Evolutionary conservation across 495 filamentous ascomycete species (phyloP).

Genomic region (Trichoderma asperelloides): DNA sequence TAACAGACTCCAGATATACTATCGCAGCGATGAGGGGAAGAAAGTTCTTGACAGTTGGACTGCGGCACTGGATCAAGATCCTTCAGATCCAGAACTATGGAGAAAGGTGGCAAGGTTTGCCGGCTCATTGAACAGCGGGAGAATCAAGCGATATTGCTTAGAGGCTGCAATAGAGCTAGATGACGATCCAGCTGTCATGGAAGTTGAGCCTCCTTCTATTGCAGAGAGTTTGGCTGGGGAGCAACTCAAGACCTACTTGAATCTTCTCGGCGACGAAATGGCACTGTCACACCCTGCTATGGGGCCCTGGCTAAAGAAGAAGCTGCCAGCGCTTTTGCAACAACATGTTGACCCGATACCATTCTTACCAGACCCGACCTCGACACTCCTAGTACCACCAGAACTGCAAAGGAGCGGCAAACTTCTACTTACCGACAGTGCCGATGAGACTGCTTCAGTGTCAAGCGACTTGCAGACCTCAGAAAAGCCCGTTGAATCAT

Average conservation of each 20-base stretch:
- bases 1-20: not conserved
- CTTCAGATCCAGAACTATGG: slow-evolving; percentile 93
- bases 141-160: slow-evolving; percentile 76
- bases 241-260: slow-evolving; percentile 59
- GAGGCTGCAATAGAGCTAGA: slow-evolving; percentile 86
- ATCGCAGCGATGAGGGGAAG: slow-evolving; percentile 12
- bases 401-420: not conserved
- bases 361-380: slow-evolving; percentile 55
- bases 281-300: slow-evolving; percentile 60
- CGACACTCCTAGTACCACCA: slow-evolving; percentile 22
- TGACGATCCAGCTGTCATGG: slow-evolving; percentile 59
- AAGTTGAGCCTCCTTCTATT: slow-evolving; percentile 67
- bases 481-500: not conserved
- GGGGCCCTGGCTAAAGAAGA: slow-evolving; percentile 50
- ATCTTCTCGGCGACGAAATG: slow-evolving; percentile 61
- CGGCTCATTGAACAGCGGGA: slow-evolving; percentile 61
- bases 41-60: slow-evolving; percentile 53
- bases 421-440: not conserved
- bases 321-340: slow-evolving; percentile 52
- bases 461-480: slow-evolving; percentile 37
- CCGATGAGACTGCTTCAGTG: slow-evolving; percentile 33
- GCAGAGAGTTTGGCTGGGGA: slow-evolving; percentile 80
- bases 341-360: slow-evolving; percentile 67
- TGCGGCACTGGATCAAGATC: slow-evolving; percentile 77
- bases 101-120: slow-evolving; percentile 71